Conservation (phyloP, 306 rosid genomes). For the Cicer chorassanicum region DNA sequence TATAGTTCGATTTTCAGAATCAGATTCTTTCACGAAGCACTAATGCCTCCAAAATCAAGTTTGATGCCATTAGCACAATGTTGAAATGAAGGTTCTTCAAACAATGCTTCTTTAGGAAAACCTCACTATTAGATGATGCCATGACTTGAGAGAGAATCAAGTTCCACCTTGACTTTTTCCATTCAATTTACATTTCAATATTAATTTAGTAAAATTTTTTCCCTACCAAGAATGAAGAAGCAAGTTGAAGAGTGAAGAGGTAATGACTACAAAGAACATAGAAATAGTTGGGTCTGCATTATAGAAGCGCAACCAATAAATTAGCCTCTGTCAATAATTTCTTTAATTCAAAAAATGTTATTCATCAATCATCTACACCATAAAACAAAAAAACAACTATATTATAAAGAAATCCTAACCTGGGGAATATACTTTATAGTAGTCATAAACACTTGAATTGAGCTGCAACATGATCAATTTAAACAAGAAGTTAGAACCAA, state of each 20-base stretch:
- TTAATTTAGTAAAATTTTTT: background rate
- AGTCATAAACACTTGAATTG: conserved; percentile 89
- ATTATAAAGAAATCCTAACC: conserved; percentile 55
- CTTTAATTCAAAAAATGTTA: background rate
- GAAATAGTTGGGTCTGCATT: conserved; percentile 20
- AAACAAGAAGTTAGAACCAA: conserved; percentile 47
- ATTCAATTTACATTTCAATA: conserved; percentile 9
- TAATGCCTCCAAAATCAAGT: background rate
- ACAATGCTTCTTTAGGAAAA: background rate
- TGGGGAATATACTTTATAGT: conserved; percentile 88
- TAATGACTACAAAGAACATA: background rate
- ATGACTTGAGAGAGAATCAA: conserved; percentile 1
- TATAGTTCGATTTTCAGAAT: conserved; percentile 11
- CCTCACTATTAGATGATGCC: conserved; percentile 20
- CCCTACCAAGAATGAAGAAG: background rate
- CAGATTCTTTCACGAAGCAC: background rate
- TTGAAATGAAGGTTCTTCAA: conserved; percentile 24
- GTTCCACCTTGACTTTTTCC: conserved; percentile 19
- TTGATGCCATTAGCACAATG: background rate
- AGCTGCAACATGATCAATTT: conserved; percentile 60
- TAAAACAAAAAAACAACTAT: conserved; percentile 1
- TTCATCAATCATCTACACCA: conserved; percentile 13
- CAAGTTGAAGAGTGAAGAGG: background rate
- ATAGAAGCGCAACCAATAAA: conserved; percentile 17
- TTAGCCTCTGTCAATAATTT: conserved; percentile 1